phyloP scores from a whole-genome alignment of 305 asterid species.

The Ruellia speciosa region DNA sequence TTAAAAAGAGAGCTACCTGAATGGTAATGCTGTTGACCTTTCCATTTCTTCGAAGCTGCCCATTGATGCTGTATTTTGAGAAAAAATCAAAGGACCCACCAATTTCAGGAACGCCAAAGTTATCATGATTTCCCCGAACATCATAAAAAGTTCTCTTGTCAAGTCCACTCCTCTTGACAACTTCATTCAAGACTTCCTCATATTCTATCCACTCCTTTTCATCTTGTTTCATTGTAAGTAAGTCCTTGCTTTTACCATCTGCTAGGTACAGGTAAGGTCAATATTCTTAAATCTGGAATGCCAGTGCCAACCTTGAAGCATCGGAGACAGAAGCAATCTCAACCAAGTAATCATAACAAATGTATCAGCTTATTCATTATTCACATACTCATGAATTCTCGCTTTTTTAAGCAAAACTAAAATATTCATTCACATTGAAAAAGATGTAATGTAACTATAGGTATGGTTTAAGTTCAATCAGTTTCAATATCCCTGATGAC shows the following conservation, averaged over 20 bases:
- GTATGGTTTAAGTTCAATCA: neutral
- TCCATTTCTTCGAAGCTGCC: constrained; percentile 48
- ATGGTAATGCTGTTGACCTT: constrained; percentile 60
- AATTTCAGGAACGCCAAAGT: constrained; percentile 65
- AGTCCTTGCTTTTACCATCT: constrained; percentile 97
- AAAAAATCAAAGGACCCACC: constrained; percentile 66
- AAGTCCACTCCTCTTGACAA: constrained; percentile 67
- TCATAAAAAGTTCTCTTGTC: constrained; percentile 57
- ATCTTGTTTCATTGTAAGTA: constrained; percentile 66
- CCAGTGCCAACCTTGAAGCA: constrained; percentile 16
- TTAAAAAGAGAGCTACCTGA: constrained; percentile 42
- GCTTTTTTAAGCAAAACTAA: neutral
- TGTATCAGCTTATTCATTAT: neutral
- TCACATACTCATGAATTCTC: neutral
- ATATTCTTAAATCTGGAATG: neutral
- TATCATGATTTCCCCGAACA: constrained; percentile 92
- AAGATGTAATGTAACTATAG: neutral
- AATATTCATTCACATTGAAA: neutral
- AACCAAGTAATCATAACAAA: neutral
- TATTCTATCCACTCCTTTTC: constrained; percentile 87
- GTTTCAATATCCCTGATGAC: no score
- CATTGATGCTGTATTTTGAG: constrained; percentile 62
- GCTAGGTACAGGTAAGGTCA: constrained; percentile 17
- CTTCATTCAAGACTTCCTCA: constrained; percentile 60
- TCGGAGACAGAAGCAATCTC: neutral